These are phyloP conservation scores for Apiotrichum akiyoshidainum DNA, from an alignment of 1,284 basidiomycete genomes.

Conservation along the genomic window DNA sequence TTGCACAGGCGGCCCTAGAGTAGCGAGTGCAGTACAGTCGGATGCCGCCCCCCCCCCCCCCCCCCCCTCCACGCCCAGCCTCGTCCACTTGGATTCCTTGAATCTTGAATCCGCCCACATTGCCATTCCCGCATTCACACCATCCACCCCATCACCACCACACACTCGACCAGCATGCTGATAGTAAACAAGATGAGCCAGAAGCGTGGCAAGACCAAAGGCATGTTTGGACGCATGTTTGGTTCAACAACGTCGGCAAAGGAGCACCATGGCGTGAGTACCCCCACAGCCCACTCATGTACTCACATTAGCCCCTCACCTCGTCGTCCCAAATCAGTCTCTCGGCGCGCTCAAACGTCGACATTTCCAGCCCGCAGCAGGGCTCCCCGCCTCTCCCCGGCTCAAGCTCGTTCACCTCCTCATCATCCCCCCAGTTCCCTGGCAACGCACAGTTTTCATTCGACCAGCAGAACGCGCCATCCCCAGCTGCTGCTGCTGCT, in stretches of 20 bases:
- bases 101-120: background rate
- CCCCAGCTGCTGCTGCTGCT: no score
- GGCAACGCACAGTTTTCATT: conserved; percentile 13
- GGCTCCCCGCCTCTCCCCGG: conserved; percentile 8
- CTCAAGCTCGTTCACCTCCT: conserved; percentile 1
- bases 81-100: background rate
- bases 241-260: conserved; percentile 25
- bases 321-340: conserved; percentile 16
- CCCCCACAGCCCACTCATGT: background rate
- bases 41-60: no score
- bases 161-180: background rate
- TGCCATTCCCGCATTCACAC: background rate
- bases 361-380: conserved; percentile 5
- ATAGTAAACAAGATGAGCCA: background rate
- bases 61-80: background rate
- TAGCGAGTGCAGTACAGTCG: no score
- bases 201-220: conserved; percentile 33
- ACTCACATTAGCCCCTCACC: conserved; percentile 11
- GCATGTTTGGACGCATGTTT: conserved; percentile 50
- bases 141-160: background rate
- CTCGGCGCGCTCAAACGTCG: conserved; percentile 13
- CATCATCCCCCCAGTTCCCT: conserved; percentile 15
- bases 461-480: background rate
- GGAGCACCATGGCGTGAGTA: conserved; percentile 10
- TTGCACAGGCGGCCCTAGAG: no score